Percentiles rank a stretch among this genome's conserved stretches.
phyloP scores from a whole-genome alignment of 495 filamentous ascomycete genomes.

The Penicillium odoratum region DNA sequence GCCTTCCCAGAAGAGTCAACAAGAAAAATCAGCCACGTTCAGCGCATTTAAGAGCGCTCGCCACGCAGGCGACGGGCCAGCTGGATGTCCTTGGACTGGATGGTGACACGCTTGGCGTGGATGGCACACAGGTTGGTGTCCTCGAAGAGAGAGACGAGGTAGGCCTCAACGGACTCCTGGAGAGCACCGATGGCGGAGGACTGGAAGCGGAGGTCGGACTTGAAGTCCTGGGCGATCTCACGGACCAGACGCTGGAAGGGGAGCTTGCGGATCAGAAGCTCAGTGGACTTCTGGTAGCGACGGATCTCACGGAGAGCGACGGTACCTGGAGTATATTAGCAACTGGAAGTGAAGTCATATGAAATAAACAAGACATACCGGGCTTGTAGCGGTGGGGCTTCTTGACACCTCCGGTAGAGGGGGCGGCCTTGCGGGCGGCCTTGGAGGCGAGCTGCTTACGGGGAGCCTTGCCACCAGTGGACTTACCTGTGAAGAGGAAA shows the following conservation, averaged over 20 bases:
- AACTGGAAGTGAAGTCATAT: not conserved
- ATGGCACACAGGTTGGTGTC: constrained; percentile 99
- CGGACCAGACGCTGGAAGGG: constrained; percentile 99
- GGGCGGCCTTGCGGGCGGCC: constrained; percentile 76
- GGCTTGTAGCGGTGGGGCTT: constrained; percentile 99
- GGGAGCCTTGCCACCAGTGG: constrained; percentile 98
- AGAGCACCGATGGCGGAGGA: constrained; percentile 99
- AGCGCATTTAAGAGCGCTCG: constrained; percentile 71
- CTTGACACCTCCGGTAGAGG: constrained; percentile 92
- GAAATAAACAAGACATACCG: constrained; percentile 55
- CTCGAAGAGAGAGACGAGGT: constrained; percentile 99
- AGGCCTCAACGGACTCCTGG: constrained; percentile 99
- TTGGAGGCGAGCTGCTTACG: constrained; percentile 96
- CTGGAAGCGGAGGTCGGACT: constrained; percentile 99
- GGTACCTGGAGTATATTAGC: constrained; percentile 64
- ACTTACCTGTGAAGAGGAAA: constrained; percentile 62
- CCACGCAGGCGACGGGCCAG: constrained; percentile 95
- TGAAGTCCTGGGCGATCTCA: constrained; percentile 99
- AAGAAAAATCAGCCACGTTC: constrained; percentile 30
- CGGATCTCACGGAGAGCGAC: constrained; percentile 99
- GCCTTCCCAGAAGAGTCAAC: constrained; percentile 47
- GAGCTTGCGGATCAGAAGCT: constrained; percentile 99
- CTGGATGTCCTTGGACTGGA: constrained; percentile 96
- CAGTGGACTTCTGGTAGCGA: constrained; percentile 99
- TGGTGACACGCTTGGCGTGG: constrained; percentile 99